Conservation (phyloP, 169 alveolate species). For the Plasmodium yoelii region DNA sequence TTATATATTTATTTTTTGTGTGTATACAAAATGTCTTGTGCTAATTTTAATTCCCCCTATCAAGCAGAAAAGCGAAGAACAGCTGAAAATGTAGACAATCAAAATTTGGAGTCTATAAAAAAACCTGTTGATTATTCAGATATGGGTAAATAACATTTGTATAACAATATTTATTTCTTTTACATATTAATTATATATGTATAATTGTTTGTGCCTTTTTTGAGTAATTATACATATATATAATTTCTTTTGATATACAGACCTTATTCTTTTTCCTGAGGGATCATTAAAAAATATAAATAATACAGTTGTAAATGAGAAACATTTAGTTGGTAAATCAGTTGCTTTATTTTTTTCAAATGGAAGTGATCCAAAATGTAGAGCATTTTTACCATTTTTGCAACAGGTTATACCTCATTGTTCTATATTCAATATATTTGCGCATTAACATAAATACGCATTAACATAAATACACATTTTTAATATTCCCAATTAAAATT, state of each 20-base stretch:
- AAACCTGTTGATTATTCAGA: slow-evolving; percentile 78
- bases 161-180: neutral
- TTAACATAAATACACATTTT: too few relatives aligned
- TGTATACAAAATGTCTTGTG: slow-evolving; percentile 47
- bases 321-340: slow-evolving; percentile 81
- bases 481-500: too few relatives aligned
- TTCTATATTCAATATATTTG: neutral
- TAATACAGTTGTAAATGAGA: slow-evolving; percentile 76
- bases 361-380: slow-evolving; percentile 82
- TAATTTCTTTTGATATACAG: slow-evolving; percentile 33
- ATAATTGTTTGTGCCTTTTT: neutral
- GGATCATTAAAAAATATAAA: slow-evolving; percentile 82
- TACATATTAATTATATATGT: neutral
- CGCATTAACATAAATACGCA: too few relatives aligned
- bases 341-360: slow-evolving; percentile 83
- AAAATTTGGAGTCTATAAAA: slow-evolving; percentile 25
- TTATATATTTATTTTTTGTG: slow-evolving; percentile 13
- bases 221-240: neutral
- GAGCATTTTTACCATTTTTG: slow-evolving; percentile 81
- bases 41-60: slow-evolving; percentile 79
- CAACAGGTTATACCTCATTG: slow-evolving; percentile 56
- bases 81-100: slow-evolving; percentile 49
- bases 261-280: slow-evolving; percentile 81
- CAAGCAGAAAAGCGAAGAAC: slow-evolving; percentile 80
- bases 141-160: slow-evolving; percentile 76